Evolutionary conservation across 2,329 filamentous ascomycete genomes (phyloP).

Genomic region (Escovopsis weberi): DNA sequence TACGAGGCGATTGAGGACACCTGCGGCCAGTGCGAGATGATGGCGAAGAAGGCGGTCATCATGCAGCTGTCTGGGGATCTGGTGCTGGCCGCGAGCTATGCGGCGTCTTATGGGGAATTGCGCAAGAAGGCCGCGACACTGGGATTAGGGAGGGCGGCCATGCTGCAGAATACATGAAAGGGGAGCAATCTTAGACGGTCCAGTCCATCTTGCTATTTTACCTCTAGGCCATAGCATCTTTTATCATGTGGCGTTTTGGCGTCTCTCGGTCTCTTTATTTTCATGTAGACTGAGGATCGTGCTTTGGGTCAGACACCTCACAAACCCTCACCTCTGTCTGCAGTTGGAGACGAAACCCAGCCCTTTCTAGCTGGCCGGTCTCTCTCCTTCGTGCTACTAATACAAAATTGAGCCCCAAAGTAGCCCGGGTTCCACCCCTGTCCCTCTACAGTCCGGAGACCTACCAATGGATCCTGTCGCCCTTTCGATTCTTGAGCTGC

Average conservation of each 20-base stretch:
- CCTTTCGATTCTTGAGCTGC: conserved; percentile 22
- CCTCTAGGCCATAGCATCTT: too few species aligned
- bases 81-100: conserved; percentile 49
- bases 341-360: too few species aligned
- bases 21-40: conserved; percentile 58
- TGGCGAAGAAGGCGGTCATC: conserved; percentile 69
- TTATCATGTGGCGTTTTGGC: too few species aligned
- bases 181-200: background rate
- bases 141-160: conserved; percentile 10
- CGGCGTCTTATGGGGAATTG: conserved; percentile 48
- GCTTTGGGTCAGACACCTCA: too few species aligned
- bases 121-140: conserved; percentile 24
- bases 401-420: too few species aligned
- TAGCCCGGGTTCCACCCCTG: too few species aligned
- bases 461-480: conserved; percentile 25
- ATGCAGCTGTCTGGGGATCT: conserved; percentile 55
- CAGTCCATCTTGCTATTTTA: background rate
- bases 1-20: conserved; percentile 52
- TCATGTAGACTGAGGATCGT: too few species aligned
- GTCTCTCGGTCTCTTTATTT: too few species aligned
- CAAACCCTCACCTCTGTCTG: too few species aligned
- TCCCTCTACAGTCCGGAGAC: too few species aligned
- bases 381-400: too few species aligned
- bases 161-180: background rate
- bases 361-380: too few species aligned